Evolutionary conservation across 202 grass and related monocot species (phyloP).

Genomic region (Eragrostis tef): DNA sequence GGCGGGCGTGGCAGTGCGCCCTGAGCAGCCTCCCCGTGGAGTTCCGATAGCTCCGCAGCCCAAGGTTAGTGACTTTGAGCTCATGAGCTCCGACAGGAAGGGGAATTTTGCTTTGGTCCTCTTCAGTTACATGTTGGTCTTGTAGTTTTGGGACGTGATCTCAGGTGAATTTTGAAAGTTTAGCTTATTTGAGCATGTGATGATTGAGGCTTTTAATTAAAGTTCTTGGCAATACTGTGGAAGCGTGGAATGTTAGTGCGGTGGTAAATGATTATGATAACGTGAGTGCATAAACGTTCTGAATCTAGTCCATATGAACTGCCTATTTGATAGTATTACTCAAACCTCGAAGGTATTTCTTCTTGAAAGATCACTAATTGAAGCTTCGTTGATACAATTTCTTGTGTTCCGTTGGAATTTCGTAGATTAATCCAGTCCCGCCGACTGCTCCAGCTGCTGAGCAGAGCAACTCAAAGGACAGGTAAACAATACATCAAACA

Average conservation of each 20-base stretch:
- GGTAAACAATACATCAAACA: conserved; percentile 49
- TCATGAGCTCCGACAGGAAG: neutral
- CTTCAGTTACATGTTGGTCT: neutral
- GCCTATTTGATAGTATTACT: no score
- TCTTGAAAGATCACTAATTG: neutral
- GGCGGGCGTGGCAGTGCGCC: conserved; percentile 31
- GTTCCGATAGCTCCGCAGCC: conserved; percentile 52
- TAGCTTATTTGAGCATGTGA: neutral
- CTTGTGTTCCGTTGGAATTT: neutral
- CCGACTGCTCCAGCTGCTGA: conserved; percentile 45
- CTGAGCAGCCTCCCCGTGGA: conserved; percentile 52
- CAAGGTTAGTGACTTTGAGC: conserved; percentile 56
- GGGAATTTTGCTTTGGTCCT: conserved; percentile 4
- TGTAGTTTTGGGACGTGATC: neutral
- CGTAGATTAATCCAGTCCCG: conserved; percentile 48
- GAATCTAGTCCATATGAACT: neutral
- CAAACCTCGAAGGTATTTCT: neutral
- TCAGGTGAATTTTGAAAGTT: neutral
- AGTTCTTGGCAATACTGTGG: neutral
- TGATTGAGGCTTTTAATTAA: conserved; percentile 21
- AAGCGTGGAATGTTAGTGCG: neutral
- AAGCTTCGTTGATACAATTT: neutral
- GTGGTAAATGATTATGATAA: neutral
- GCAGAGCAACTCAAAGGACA: conserved; percentile 63
- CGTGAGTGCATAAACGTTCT: neutral